These are phyloP conservation scores for Discostella pseudostelligera DNA, from an alignment of 108 stramenopile genomes.

Conservation along the genomic window DNA sequence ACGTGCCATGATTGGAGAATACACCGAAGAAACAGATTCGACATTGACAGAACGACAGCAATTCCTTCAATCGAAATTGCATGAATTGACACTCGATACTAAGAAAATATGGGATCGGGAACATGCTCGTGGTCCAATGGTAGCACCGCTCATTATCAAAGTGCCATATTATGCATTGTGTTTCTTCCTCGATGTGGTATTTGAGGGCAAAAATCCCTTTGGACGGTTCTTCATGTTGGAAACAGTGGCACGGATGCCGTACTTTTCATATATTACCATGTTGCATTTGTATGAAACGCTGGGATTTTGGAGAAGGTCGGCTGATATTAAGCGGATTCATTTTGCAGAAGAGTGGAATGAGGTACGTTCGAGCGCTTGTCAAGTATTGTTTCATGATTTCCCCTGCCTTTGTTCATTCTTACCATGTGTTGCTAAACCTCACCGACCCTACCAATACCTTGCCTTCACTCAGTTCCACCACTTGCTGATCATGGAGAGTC, in stretches of 20 bases:
- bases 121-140: constrained; percentile 35
- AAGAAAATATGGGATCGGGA: constrained; percentile 65
- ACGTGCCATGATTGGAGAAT: constrained; percentile 64
- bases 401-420: not conserved
- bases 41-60: constrained; percentile 36
- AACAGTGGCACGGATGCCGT: constrained; percentile 90
- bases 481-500: constrained; percentile 87
- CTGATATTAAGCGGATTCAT: constrained; percentile 85
- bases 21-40: constrained; percentile 44
- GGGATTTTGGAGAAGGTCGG: constrained; percentile 75
- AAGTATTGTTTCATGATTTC: no score
- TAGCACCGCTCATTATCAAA: constrained; percentile 60
- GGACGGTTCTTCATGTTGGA: constrained; percentile 81
- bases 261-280: constrained; percentile 89
- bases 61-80: constrained; percentile 42
- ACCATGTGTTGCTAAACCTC: not conserved
- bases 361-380: not conserved
- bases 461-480: constrained; percentile 54
- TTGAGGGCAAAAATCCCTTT: constrained; percentile 56
- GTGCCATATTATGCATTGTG: constrained; percentile 57
- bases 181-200: constrained; percentile 61
- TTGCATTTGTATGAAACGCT: constrained; percentile 91
- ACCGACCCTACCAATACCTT: not conserved
- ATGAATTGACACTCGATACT: constrained; percentile 49
- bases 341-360: constrained; percentile 89